Conservation (phyloP, 371 early-diverging fungal genomes). For the Batkoa obscura region DNA sequence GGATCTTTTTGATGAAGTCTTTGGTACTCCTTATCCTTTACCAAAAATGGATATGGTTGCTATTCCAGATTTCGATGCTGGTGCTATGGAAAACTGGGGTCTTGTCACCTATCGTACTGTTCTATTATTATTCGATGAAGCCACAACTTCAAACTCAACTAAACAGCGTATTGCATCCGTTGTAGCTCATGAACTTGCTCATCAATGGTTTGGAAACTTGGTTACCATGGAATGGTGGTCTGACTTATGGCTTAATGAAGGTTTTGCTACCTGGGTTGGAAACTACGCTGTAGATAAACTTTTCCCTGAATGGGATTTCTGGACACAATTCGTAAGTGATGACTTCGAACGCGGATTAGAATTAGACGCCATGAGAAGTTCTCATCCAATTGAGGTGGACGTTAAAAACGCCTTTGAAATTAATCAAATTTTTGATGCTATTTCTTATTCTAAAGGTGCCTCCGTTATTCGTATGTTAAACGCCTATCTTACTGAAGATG, state of each 20-base stretch:
- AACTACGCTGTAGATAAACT: conserved; percentile 57
- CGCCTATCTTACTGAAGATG: conserved; percentile 49
- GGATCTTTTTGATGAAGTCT: conserved; percentile 61
- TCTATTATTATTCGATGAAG: conserved; percentile 46
- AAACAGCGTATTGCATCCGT: conserved; percentile 68
- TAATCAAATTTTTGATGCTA: conserved; percentile 63
- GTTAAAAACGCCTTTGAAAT: conserved; percentile 61
- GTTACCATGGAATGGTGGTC: conserved; percentile 81
- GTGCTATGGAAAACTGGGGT: conserved; percentile 96
- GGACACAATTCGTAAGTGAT: conserved; percentile 52
- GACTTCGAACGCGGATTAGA: conserved; percentile 46
- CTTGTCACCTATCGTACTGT: conserved; percentile 75
- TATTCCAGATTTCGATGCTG: conserved; percentile 73
- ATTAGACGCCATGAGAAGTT: conserved; percentile 61
- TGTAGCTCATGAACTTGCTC: conserved; percentile 87
- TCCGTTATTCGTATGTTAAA: conserved; percentile 83
- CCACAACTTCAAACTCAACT: conserved; percentile 29
- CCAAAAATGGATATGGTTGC: conserved; percentile 83
- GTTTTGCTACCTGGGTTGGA: conserved; percentile 91
- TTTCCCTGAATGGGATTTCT: conserved; percentile 60
- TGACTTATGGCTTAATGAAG: conserved; percentile 93
- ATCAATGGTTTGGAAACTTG: conserved; percentile 95
- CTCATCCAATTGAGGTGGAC: conserved; percentile 80
- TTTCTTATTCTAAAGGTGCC: conserved; percentile 81
- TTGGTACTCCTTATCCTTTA: conserved; percentile 66